These are phyloP conservation scores for Cryptococcus deneoformans DNA, from an alignment of 1,284 basidiomycete genomes.

Conservation along the genomic window DNA sequence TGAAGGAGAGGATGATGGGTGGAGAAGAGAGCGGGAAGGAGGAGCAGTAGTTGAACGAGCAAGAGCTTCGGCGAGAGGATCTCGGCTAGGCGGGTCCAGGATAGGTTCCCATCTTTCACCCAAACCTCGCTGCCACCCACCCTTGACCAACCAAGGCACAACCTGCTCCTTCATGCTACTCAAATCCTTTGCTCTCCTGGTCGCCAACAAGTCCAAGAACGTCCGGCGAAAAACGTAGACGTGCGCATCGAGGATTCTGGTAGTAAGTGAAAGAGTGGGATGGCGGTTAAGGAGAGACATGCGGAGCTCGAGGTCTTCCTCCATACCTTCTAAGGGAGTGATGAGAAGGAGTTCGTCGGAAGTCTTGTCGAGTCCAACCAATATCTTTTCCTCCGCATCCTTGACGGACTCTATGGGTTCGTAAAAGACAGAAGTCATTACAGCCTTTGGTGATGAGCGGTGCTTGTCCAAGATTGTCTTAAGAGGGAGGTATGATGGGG, in stretches of 20 bases:
- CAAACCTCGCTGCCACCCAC: slow-evolving; percentile 60
- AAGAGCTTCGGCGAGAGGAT: slow-evolving; percentile 47
- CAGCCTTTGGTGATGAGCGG: slow-evolving; percentile 65
- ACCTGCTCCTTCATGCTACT: slow-evolving; percentile 83
- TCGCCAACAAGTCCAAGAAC: slow-evolving; percentile 67
- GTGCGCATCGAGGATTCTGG: slow-evolving; percentile 75
- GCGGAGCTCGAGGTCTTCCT: slow-evolving; percentile 64
- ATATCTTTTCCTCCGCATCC: slow-evolving; percentile 45
- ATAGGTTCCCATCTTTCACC: slow-evolving; percentile 37
- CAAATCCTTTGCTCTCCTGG: slow-evolving; percentile 60
- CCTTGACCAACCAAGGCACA: slow-evolving; percentile 82
- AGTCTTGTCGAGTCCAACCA: slow-evolving; percentile 41
- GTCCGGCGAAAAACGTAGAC: slow-evolving; percentile 79
- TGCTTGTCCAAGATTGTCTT: slow-evolving; percentile 74
- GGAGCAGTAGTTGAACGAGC: slow-evolving; percentile 42
- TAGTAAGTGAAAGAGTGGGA: slow-evolving; percentile 68
- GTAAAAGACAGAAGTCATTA: slow-evolving; percentile 78
- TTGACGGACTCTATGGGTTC: slow-evolving; percentile 53
- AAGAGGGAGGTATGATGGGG: slow-evolving; percentile 68
- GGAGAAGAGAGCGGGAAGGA: slow-evolving; percentile 15
- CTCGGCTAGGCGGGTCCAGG: slow-evolving; percentile 38
- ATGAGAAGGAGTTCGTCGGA: slow-evolving; percentile 68
- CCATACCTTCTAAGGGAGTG: slow-evolving; percentile 63
- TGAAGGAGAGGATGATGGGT: slow-evolving; percentile 14
- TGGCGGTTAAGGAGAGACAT: slow-evolving; percentile 65